phyloP scores from a whole-genome alignment of 352 stramenopile genomes.

The Phytophthora europaea region DNA sequence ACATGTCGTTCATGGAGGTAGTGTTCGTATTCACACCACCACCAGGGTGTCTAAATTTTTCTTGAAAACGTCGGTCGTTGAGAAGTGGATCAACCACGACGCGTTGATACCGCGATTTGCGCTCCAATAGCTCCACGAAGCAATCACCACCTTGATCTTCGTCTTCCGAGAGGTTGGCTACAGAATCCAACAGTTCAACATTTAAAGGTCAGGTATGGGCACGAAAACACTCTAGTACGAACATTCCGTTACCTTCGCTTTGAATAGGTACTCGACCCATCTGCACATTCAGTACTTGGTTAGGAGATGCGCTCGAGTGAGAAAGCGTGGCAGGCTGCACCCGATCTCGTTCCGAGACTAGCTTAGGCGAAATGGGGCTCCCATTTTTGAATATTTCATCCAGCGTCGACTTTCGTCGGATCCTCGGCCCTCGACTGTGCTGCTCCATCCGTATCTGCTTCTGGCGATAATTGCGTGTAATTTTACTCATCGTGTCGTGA shows the following conservation, averaged over 20 bases:
- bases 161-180: constrained; percentile 33
- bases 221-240: background rate
- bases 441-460: constrained; percentile 44
- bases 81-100: constrained; percentile 67
- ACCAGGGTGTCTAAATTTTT: constrained; percentile 58
- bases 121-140: constrained; percentile 74
- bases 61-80: constrained; percentile 64
- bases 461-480: constrained; percentile 55
- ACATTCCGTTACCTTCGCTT: constrained; percentile 24
- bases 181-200: background rate
- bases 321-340: constrained; percentile 13
- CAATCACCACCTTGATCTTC: constrained; percentile 45
- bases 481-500: constrained; percentile 71
- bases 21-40: constrained; percentile 30
- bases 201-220: background rate
- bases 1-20: constrained; percentile 53
- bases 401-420: constrained; percentile 43
- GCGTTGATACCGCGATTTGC: constrained; percentile 56
- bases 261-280: constrained; percentile 44
- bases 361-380: constrained; percentile 9
- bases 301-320: constrained; percentile 14
- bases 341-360: constrained; percentile 26
- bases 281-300: constrained; percentile 43
- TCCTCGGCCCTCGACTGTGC: constrained; percentile 30
- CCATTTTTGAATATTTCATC: constrained; percentile 35